Conservation (phyloP, 2,329 filamentous ascomycete species). For the Incumbomyces lentus region DNA sequence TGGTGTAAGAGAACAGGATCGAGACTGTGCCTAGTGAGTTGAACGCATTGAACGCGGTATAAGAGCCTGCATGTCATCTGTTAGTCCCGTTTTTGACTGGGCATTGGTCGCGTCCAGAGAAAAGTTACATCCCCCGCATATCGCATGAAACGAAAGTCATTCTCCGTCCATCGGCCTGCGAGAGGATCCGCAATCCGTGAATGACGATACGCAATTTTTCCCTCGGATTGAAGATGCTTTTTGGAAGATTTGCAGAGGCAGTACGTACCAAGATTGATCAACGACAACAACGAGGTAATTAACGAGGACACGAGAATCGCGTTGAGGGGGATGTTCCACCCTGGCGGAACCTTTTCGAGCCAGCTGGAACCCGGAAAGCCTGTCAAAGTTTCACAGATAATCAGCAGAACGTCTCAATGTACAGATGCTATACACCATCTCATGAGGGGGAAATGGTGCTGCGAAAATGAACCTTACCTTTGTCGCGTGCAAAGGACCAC, state of each 20-base stretch:
- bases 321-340: constrained; percentile 30
- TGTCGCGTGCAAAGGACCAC: constrained; percentile 43
- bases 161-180: background rate
- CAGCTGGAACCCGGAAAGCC: constrained; percentile 9
- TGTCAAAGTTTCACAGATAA: background rate
- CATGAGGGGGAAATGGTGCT: background rate
- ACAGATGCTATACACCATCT: background rate
- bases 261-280: constrained; percentile 23
- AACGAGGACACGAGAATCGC: constrained; percentile 32
- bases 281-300: constrained; percentile 33
- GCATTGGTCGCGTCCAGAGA: constrained; percentile 9
- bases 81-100: constrained; percentile 23
- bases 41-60: constrained; percentile 18
- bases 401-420: background rate
- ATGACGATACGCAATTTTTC: constrained; percentile 19
- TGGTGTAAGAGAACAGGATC: constrained; percentile 41
- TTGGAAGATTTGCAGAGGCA: constrained; percentile 28
- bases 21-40: constrained; percentile 38
- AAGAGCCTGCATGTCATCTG: constrained; percentile 12
- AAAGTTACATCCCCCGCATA: constrained; percentile 23
- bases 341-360: constrained; percentile 9
- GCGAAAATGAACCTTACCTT: constrained; percentile 19
- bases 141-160: constrained; percentile 25
- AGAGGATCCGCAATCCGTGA: background rate
- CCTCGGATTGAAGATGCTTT: constrained; percentile 11